Evolutionary conservation across 129 eudicot genomes (phyloP).

Genomic region (Helichrysum umbraculigerum): DNA sequence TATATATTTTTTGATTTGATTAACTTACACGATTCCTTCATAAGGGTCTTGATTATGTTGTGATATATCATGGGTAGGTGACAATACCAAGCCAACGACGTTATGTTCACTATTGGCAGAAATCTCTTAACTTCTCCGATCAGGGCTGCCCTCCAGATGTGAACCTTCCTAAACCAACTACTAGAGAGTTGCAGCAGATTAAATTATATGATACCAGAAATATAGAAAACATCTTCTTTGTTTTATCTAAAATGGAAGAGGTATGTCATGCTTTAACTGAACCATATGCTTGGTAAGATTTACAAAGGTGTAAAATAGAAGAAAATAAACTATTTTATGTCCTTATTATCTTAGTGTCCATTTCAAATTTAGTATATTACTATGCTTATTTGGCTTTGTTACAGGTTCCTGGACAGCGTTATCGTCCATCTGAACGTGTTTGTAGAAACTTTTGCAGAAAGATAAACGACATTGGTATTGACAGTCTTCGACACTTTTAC

Average conservation of each 20-base stretch:
- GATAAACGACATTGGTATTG: constrained; percentile 30
- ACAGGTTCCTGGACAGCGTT: constrained; percentile 59
- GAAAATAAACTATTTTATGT: not conserved
- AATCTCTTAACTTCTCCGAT: constrained; percentile 36
- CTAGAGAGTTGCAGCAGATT: constrained; percentile 54
- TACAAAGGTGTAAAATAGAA: not conserved
- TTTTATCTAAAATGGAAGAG: constrained; percentile 56
- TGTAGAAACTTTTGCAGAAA: constrained; percentile 57
- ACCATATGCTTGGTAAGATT: constrained; percentile 2
- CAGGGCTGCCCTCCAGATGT: constrained; percentile 37
- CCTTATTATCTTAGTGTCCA: not conserved
- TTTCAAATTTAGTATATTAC: not conserved
- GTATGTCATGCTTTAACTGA: constrained; percentile 32
- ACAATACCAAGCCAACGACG: constrained; percentile 88
- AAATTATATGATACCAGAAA: constrained; percentile 54
- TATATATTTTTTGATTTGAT: not conserved
- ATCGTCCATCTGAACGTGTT: constrained; percentile 42
- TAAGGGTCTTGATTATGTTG: not conserved
- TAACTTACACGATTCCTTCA: not conserved
- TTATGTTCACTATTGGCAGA: constrained; percentile 75
- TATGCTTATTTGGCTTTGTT: not conserved
- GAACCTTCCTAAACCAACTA: constrained; percentile 51
- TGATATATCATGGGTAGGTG: constrained; percentile 46
- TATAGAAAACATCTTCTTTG: constrained; percentile 52
- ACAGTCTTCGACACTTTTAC: constrained; percentile 43